A percentile compares a stretch with the other conserved stretches of the same genome.
Evolutionary conservation across 73 alveolate species (phyloP).

Genomic region (Uronychia setigera): DNA sequence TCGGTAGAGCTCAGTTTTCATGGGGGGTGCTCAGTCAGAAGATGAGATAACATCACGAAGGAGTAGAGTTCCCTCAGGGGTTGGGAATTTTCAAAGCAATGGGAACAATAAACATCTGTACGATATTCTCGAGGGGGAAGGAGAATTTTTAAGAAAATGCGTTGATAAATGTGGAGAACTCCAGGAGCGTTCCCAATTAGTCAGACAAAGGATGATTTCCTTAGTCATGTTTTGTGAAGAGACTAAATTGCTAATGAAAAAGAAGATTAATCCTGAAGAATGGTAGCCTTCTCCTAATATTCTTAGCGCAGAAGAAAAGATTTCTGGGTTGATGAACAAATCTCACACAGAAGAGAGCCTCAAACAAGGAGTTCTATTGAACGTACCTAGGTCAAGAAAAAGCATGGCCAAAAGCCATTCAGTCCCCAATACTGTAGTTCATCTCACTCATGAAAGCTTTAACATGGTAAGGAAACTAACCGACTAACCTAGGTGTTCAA

Average conservation of each 20-base stretch:
- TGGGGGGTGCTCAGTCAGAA: background rate
- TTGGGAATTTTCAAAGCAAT: background rate
- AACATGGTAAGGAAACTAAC: conserved; percentile 49
- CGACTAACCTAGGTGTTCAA: conserved; percentile 56
- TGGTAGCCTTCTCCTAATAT: background rate
- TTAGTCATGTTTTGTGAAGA: background rate
- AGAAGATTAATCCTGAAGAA: background rate
- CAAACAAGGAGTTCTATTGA: background rate
- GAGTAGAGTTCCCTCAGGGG: background rate
- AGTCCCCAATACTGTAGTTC: conserved; percentile 41
- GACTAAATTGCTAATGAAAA: background rate
- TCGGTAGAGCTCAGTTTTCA: no score
- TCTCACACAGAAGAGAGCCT: background rate
- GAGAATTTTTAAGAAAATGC: background rate
- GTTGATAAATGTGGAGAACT: background rate
- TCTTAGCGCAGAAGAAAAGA: background rate
- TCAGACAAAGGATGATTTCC: background rate
- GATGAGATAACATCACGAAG: background rate
- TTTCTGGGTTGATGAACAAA: background rate
- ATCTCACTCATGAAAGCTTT: conserved; percentile 89
- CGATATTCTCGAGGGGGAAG: background rate
- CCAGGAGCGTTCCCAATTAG: background rate
- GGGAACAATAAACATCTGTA: background rate
- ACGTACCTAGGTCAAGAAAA: background rate
- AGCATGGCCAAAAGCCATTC: conserved; percentile 3